phyloP scores from a whole-genome alignment of 2,329 filamentous ascomycete species.

The Elsinoe arachidis region DNA sequence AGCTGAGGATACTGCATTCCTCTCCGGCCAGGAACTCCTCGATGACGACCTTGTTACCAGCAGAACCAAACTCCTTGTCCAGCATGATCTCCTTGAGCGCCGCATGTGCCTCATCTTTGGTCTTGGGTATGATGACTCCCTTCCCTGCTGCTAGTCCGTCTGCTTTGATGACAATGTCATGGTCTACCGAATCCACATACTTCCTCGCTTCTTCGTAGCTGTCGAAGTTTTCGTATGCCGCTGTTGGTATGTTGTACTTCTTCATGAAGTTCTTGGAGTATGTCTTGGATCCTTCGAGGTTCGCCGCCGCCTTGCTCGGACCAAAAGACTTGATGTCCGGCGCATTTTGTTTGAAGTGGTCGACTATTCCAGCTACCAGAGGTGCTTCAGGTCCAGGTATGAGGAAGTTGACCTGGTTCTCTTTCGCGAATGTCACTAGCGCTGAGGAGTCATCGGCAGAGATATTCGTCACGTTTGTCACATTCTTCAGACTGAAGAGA shows the following conservation, averaged over 20 bases:
- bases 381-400: constrained; percentile 88
- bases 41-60: constrained; percentile 86
- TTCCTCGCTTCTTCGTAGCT: constrained; percentile 31
- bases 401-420: constrained; percentile 68
- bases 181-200: constrained; percentile 63
- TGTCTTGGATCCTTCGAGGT: constrained; percentile 92
- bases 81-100: constrained; percentile 88
- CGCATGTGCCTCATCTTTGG: constrained; percentile 70
- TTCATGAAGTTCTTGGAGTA: constrained; percentile 99
- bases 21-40: constrained; percentile 90
- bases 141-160: constrained; percentile 88
- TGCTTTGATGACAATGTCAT: constrained; percentile 87
- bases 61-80: constrained; percentile 72
- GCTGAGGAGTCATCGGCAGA: constrained; percentile 67
- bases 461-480: constrained; percentile 56
- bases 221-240: constrained; percentile 76
- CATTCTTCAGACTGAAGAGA: constrained; percentile 24
- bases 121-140: constrained; percentile 80
- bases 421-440: constrained; percentile 65
- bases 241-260: constrained; percentile 80
- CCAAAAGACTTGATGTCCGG: constrained; percentile 69
- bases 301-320: constrained; percentile 72
- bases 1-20: constrained; percentile 83
- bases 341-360: constrained; percentile 56
- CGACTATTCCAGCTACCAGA: constrained; percentile 83